Evolutionary conservation across 495 filamentous ascomycete genomes (phyloP), one percentile per base, ranked within the genome.

Genomic region (Poronia punctata): DNA sequence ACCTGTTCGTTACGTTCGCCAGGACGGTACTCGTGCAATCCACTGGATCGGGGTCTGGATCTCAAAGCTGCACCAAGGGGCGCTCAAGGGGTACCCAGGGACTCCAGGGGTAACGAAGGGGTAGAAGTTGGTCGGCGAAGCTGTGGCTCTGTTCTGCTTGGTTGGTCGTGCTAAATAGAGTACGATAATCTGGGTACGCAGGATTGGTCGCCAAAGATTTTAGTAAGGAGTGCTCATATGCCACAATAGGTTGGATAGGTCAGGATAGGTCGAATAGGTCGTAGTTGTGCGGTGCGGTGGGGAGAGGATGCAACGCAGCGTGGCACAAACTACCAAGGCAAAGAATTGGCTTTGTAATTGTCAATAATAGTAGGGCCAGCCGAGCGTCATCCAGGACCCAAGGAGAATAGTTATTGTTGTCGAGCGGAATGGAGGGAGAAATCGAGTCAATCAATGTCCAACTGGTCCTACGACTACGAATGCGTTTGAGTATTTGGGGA

Each of bases 331-430:
- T 30, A 28, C 15, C 15, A 10, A 18, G 14, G 11, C n/a, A 19
- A 12, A 24, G 27, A 25, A 27, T 9, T 32, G 42, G 15, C 18
- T 14, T 16, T 32, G 3, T 20, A 45, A 27, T 24, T 14, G 33
- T 37, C 26, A 15, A 45, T 33, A 38, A 26, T 10, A 23, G 42
- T 25, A 38, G 28, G 42, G 28, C 42, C 42, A 45, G 42, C 42
- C 42, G 42, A 38, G 27, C 7, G 38, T 38, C 35, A 26, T 32
- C 42, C 27, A 36, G 18, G 42, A 33, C 35, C n/a, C n/a, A n/a
- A n/a, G 7, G 22, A 33, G 27, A 17, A 37, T 33, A 19, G 31
- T 18, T 33, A 7, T n/a, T 15, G 23, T 9, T 28, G 12, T 45
- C 27, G 34, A 27, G 35, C n/a, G 16, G 14, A 25, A 24, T 32